Conservation (phyloP, 1,284 basidiomycete species). For the Cryptococcus depauperatus region DNA sequence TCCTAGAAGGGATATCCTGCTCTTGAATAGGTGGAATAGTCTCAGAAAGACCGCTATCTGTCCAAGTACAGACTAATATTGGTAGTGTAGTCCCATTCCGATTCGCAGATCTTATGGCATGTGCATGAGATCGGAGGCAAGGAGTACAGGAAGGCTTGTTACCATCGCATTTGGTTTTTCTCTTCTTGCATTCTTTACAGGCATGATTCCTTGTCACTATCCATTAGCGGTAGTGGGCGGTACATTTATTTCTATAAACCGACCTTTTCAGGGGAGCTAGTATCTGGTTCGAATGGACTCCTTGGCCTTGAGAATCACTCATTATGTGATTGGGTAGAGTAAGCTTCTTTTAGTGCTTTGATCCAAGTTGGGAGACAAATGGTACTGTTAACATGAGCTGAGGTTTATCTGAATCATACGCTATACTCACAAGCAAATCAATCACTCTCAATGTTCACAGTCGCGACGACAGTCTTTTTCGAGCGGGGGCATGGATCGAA, state of each 20-base stretch:
- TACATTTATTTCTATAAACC: no score
- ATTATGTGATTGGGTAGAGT: no score
- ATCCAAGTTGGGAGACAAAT: no score
- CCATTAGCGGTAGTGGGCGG: no score
- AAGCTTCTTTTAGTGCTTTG: no score
- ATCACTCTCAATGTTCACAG: no score
- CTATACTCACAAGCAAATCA: no score
- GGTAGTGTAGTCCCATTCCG: conserved; percentile 28
- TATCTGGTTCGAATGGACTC: conserved; percentile 36
- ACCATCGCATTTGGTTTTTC: conserved; percentile 41
- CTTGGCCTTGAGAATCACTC: no score
- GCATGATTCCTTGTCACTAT: conserved; percentile 44
- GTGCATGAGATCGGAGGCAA: conserved; percentile 39
- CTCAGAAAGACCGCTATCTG: conserved; percentile 21
- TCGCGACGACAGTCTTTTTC: no score
- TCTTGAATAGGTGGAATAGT: conserved; percentile 6
- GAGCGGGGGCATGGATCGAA: no score
- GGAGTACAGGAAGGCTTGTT: conserved; percentile 34
- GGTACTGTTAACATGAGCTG: no score
- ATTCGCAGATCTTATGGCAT: conserved; percentile 36
- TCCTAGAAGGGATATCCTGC: neutral
- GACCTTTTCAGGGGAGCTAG: conserved; percentile 39
- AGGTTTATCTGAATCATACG: no score
- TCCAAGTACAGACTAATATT: conserved; percentile 28
- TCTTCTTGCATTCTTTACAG: conserved; percentile 41